phyloP scores from a whole-genome alignment of 2,329 filamentous ascomycete genomes.

The Esteya vermicola region DNA sequence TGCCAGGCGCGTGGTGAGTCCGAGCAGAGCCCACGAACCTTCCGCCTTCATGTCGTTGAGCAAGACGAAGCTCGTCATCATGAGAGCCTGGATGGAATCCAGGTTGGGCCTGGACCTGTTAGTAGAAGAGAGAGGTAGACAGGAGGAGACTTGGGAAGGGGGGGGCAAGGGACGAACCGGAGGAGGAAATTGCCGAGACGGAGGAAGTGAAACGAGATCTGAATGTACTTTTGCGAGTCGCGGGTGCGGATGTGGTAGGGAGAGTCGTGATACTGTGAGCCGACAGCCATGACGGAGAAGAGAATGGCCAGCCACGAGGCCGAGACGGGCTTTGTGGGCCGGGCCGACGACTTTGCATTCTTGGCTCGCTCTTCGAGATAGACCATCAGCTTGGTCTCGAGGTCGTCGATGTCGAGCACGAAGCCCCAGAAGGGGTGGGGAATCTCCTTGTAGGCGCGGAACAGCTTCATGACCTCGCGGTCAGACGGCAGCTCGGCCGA shows the following conservation, averaged over 20 bases:
- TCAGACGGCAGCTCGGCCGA: conserved; percentile 48
- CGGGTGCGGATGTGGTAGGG: conserved; percentile 46
- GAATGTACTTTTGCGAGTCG: conserved; percentile 46
- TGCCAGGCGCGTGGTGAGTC: conserved; percentile 49
- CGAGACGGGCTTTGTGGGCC: conserved; percentile 36
- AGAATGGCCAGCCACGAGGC: conserved; percentile 53
- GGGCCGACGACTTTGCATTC: conserved; percentile 31
- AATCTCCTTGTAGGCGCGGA: conserved; percentile 52
- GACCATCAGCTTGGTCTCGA: conserved; percentile 49
- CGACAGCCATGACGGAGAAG: conserved; percentile 50
- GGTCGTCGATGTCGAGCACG: conserved; percentile 50
- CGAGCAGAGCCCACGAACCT: conserved; percentile 51
- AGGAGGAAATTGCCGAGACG: conserved; percentile 49
- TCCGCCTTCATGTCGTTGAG: conserved; percentile 58
- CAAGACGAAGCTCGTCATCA: conserved; percentile 48
- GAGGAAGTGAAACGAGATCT: conserved; percentile 52
- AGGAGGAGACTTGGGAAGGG: neutral
- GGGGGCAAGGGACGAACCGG: conserved; percentile 21
- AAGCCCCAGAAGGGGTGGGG: conserved; percentile 56
- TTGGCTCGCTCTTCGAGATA: conserved; percentile 51
- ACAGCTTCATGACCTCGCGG: conserved; percentile 51
- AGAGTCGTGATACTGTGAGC: conserved; percentile 52
- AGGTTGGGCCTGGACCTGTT: conserved; percentile 49
- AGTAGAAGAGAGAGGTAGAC: no score
- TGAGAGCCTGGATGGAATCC: conserved; percentile 49